Base-by-base conservation (phyloP, 495 filamentous ascomycete species). In the Penicillium silybi region DNA sequence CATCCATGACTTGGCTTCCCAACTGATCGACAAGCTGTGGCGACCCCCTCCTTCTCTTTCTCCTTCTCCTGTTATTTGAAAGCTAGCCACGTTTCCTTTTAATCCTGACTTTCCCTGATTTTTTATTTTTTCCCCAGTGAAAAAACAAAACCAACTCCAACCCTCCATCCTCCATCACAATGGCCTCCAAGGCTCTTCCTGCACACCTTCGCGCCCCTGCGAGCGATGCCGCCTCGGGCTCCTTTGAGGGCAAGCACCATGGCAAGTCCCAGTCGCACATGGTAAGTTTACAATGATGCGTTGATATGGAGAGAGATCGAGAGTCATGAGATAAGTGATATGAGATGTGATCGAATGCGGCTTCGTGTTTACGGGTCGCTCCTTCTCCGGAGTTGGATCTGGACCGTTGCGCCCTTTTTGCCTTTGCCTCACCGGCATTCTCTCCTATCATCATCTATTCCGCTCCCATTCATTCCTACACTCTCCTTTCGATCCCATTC, bases 221-320 rank as follows among this genome's bases (percentile, higher is more conserved):
- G 19, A 71, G 69, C 25, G 77, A 68, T 19, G 66, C 64, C 45
- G 65, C 71, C 57, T 78, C 80, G 55, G 85, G 84, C 53, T 44
- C 32, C 17, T 78, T 79, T 58, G 76, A 80, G 59, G 70, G 73
- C 52, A 89, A 88, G 73, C 91, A 95, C 66, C 92, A 97, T 72
- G 91, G 90, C 61, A 97, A 97, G 82, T 86, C 90, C 47, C 88
- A 92, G 66, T 95, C 90, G 32, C 91, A 96, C 72, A 89, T 97
- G 87, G 92, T 95, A 74, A 85, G 91, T 89, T 18, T 18, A 26
- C 43, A 11, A 8, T 19, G 11, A 43, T 25, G 16, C 16, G 7
- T 15, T 3, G 20, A 39, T 4, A 39, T 4, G 6, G 37, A 13
- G 29, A 32, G 29, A 15, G 29, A 23, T 23, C 6, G 3, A 23